Evolutionary conservation across 176 grass and related monocot genomes (phyloP), one percentile per base, ranked within the genome.

Genomic region (Cenchrus fungigraminus): DNA sequence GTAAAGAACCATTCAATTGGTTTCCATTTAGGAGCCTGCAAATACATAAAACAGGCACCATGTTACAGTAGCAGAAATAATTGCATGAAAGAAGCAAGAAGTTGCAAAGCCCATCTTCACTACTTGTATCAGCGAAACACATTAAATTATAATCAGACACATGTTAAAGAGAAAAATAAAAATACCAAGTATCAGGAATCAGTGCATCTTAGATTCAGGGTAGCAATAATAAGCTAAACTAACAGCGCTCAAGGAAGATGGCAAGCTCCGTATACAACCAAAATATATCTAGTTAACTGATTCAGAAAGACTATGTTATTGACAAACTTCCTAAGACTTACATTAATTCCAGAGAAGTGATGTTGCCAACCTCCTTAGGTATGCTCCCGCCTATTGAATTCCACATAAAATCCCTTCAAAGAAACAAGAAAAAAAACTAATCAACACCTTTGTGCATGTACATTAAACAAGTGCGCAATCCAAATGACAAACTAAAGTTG

Each of bases 21-120:
- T 98, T 98, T 37, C 96, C 96, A 67, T 95, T 98, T 71, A 98
- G 31, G 19, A 98, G 89, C 83, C 96, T 98, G 93, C 58, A 95
- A 78, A 82, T 65, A 49, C 32, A 65, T 29, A 54, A 8, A 77
- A 82, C 11, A 16, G 10, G 13, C 11, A 74, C 6, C 20, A 67
- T 73, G 66, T 78, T 58, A 85, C 8, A 63, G 53, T 20, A 66
- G 58, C 25, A 44, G 25, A 85, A 77, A 15, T 6, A 61, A 71
- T 20, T 65, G 17, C 61, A 47, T 49, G 45, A 68, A 66, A 34
- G 34, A 56, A 75, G 49, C 16, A 73, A 79, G 8, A 63, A 73
- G 62, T 55, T 17, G 31, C 14, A 81, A 28, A 74, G 57, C 9
- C 65, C 46, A 44, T 12, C 56, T 79, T 34, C 40, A 71, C 29